Evolutionary conservation across 2,329 filamentous ascomycete genomes (phyloP).

Genomic region (Albifimbria verrucaria): DNA sequence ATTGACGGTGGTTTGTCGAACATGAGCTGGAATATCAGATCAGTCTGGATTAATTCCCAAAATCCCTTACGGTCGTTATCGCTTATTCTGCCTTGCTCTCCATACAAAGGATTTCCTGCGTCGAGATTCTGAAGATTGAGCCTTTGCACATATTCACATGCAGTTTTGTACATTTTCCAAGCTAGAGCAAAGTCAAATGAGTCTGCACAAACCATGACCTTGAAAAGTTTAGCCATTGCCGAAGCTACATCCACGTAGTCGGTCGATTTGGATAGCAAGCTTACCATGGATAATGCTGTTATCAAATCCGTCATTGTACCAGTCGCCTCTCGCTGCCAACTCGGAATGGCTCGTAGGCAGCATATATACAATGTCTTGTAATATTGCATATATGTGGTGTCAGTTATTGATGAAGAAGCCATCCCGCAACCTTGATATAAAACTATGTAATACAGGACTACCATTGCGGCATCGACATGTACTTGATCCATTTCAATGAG

Average conservation of each 20-base stretch:
- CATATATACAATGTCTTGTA: conserved; percentile 21
- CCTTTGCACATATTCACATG: conserved; percentile 25
- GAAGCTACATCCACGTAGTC: conserved; percentile 14
- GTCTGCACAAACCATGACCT: conserved; percentile 11
- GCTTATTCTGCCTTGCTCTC: conserved; percentile 3
- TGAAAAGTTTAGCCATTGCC: too few relatives aligned
- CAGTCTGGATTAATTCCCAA: conserved; percentile 29
- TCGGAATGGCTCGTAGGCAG: conserved; percentile 23
- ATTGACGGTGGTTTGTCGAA: conserved; percentile 25
- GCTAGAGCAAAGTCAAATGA: conserved; percentile 29
- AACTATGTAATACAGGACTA: conserved; percentile 26
- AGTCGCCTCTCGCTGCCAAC: conserved; percentile 26
- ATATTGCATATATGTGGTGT: conserved; percentile 14
- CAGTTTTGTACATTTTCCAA: conserved; percentile 25
- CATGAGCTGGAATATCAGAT: conserved; percentile 26
- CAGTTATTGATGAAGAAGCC: conserved; percentile 10
- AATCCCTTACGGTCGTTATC: conserved; percentile 24
- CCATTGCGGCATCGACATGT: conserved; percentile 24
- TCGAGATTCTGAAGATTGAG: conserved; percentile 28
- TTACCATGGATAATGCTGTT: conserved; percentile 24
- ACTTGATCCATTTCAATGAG: conserved; percentile 23
- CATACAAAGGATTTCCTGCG: conserved; percentile 14
- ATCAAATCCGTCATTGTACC: conserved; percentile 26
- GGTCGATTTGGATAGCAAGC: background rate
- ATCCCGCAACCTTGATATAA: conserved; percentile 24